Conservation (phyloP, 495 filamentous ascomycete species). For the Neurospora intermedia region DNA sequence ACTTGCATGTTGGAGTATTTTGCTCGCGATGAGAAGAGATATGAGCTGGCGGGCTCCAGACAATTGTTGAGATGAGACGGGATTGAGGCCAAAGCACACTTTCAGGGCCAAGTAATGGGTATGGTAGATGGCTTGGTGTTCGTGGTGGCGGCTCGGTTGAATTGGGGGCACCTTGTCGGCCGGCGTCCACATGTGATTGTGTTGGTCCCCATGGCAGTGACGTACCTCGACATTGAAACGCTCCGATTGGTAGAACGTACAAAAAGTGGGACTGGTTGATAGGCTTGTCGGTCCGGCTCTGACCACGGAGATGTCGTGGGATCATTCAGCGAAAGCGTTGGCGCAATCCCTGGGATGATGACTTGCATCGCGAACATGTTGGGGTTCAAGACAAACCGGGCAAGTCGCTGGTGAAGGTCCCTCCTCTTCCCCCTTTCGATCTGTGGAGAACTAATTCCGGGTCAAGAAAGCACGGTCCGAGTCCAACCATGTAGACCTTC, state of each 20-base stretch:
- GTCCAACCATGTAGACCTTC: neutral
- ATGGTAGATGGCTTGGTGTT: neutral
- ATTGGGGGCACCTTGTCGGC: neutral
- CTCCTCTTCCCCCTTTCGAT: neutral
- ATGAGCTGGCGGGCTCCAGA: neutral
- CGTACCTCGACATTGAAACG: neutral
- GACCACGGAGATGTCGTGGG: neutral
- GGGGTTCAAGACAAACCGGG: neutral
- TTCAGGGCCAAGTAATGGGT: neutral
- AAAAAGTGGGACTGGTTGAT: neutral
- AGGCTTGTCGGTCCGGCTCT: neutral
- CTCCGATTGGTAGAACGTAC: neutral
- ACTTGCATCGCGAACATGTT: neutral
- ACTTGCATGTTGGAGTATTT: neutral
- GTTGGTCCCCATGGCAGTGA: neutral
- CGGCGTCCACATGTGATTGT: neutral
- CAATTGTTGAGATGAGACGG: neutral
- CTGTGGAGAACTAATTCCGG: neutral
- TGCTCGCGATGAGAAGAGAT: neutral
- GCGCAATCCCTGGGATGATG: neutral
- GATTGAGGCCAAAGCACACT: neutral
- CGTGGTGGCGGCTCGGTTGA: neutral
- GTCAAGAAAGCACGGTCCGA: neutral
- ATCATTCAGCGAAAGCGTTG: neutral
- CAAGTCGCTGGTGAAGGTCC: neutral